Evolutionary conservation across 140 eudicot species (phyloP), one percentile per base, ranked within the genome.

Genomic region (Bidens hawaiensis): DNA sequence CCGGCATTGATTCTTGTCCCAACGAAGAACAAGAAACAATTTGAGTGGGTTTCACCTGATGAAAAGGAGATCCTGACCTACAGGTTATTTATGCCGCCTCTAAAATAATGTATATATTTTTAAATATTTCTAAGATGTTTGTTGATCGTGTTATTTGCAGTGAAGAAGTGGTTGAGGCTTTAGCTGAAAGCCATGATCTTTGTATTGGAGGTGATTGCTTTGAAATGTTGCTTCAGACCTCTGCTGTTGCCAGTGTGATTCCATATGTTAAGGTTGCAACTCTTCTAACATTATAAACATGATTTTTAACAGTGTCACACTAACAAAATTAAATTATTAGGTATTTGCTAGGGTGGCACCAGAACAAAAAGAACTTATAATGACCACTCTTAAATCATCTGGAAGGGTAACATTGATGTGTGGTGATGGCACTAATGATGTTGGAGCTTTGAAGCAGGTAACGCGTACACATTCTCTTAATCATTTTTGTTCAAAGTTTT

Each of bases 261-360:
- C 97, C 97, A 58, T 87, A 71, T 60, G 88, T 84, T 19, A 90
- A 90, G 97, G 97, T 90, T 63, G 66, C 41, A 15, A 28, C 23
- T 25, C 17, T 33, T 56, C 33, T 52, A 47, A 43, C 6, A n/a
- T 14, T 4, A 12, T 21, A 51, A 18, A 11, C 48, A 15, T 5
- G 59, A 17, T 28, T n/a, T n/a, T 6, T 53, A 21, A 60, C 56
- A 60, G 25, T 40, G 18, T 41, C 28, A 23, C 17, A 40, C 72
- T 73, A 28, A 63, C 40, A 24, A 48, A 65, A 13, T 33, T 16
- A 19, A 43, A 49, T 22, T 55, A 30, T 62, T 63, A 90, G 97
- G 97, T 90, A 52, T 90, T 90, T 62, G 97, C 97, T 16, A 83
- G 97, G 81, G 97, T 90, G 54, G 97, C 97, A 40, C 97, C 97